These are phyloP conservation scores for Epichloe amarillans DNA, from an alignment of 2,329 filamentous ascomycete genomes.

Conservation along the genomic window DNA sequence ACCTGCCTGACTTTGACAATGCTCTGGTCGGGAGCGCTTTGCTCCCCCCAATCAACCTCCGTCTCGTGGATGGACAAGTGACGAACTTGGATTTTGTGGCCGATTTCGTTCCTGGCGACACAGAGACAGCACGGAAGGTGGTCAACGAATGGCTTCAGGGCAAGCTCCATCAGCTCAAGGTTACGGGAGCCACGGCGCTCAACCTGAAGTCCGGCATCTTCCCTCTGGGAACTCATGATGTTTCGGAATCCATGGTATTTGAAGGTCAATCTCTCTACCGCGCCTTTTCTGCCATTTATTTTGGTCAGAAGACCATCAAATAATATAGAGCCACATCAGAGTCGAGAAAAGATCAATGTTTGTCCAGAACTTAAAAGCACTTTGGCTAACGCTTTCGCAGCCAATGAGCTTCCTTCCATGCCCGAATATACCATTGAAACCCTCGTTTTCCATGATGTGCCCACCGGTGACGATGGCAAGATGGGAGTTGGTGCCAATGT, in stretches of 20 bases:
- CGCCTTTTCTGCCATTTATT: slow-evolving; percentile 46
- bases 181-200: slow-evolving; percentile 62
- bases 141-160: slow-evolving; percentile 84
- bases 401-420: slow-evolving; percentile 58
- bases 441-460: slow-evolving; percentile 67
- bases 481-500: slow-evolving; percentile 71
- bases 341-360: not conserved
- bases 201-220: slow-evolving; percentile 68
- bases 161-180: slow-evolving; percentile 53
- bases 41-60: slow-evolving; percentile 62
- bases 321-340: slow-evolving; percentile 10
- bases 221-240: slow-evolving; percentile 59
- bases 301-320: slow-evolving; percentile 41
- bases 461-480: slow-evolving; percentile 28
- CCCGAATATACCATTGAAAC: slow-evolving; percentile 73
- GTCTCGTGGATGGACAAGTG: slow-evolving; percentile 62
- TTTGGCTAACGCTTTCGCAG: slow-evolving; percentile 29
- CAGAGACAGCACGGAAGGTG: slow-evolving; percentile 63
- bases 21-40: slow-evolving; percentile 63
- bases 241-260: slow-evolving; percentile 65
- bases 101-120: slow-evolving; percentile 61
- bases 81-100: slow-evolving; percentile 70
- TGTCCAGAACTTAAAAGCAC: slow-evolving; percentile 7
- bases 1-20: slow-evolving; percentile 71
- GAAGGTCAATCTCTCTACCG: slow-evolving; percentile 67